Percentiles rank a stretch among this genome's conserved stretches.
Conservation (phyloP, 305 asterid genomes). For the Lippia alba region DNA sequence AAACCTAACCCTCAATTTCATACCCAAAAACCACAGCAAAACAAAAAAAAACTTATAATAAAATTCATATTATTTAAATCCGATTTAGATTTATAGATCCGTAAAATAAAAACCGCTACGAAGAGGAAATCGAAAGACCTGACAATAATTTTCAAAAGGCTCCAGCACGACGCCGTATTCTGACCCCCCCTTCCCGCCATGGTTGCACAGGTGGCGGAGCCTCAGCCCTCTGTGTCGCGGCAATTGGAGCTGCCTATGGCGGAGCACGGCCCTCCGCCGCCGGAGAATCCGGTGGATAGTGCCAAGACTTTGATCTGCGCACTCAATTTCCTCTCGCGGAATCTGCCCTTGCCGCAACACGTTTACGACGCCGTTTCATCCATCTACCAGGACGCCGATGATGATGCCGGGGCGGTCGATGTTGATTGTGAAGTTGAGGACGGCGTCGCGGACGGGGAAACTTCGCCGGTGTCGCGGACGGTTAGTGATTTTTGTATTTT, state of each 20-base stretch:
- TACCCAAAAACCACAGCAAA: background rate
- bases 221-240: constrained; percentile 48
- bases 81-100: constrained; percentile 40
- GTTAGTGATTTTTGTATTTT: constrained; percentile 36
- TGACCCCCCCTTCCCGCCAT: constrained; percentile 63
- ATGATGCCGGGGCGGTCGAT: constrained; percentile 28
- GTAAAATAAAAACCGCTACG: constrained; percentile 37
- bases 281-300: constrained; percentile 49
- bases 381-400: constrained; percentile 49
- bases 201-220: constrained; percentile 70
- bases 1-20: constrained; percentile 18
- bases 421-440: constrained; percentile 39
- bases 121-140: constrained; percentile 16
- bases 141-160: constrained; percentile 33
- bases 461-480: constrained; percentile 39
- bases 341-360: constrained; percentile 84
- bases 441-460: constrained; percentile 36
- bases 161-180: constrained; percentile 51
- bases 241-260: constrained; percentile 34
- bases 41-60: constrained; percentile 18
- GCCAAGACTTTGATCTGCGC: constrained; percentile 88
- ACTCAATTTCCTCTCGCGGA: constrained; percentile 89
- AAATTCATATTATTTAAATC: constrained; percentile 5
- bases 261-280: constrained; percentile 36
- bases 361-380: constrained; percentile 87